Evolutionary conservation across 2,329 filamentous ascomycete genomes (phyloP).

Genomic region (Diplocarpon mali): DNA sequence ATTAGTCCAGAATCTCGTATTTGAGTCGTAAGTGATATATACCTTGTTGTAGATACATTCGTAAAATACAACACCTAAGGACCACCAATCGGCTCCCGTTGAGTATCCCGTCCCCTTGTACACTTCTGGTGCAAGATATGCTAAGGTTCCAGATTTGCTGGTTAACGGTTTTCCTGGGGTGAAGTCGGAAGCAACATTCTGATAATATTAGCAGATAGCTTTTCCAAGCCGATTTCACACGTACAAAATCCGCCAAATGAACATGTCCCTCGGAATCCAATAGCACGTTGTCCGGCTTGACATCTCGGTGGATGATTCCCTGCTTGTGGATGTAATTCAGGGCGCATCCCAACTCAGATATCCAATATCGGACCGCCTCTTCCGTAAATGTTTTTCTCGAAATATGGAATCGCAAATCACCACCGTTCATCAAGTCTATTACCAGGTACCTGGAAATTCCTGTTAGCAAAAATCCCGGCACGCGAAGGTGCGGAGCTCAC

Average conservation of each 20-base stretch:
- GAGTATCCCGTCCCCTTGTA: conserved; percentile 86
- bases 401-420: conserved; percentile 94
- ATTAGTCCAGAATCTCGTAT: background rate
- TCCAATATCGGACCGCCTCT: conserved; percentile 94
- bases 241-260: conserved; percentile 92
- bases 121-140: conserved; percentile 91
- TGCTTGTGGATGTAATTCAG: conserved; percentile 77
- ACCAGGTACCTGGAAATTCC: conserved; percentile 63
- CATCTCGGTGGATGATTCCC: conserved; percentile 80
- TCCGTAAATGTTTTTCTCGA: conserved; percentile 97
- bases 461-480: conserved; percentile 1
- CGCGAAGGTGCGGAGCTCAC: conserved; percentile 39
- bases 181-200: conserved; percentile 97
- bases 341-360: conserved; percentile 85
- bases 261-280: conserved; percentile 86
- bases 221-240: conserved; percentile 26
- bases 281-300: conserved; percentile 87
- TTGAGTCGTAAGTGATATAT: conserved; percentile 6
- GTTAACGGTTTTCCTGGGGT: conserved; percentile 71
- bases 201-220: conserved; percentile 27
- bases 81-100: conserved; percentile 96
- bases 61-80: conserved; percentile 93
- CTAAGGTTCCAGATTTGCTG: conserved; percentile 92
- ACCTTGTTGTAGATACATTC: conserved; percentile 99
- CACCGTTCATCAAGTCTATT: conserved; percentile 95